Conservation (phyloP, 208 protist species). For the Tetramitus jugosus region DNA sequence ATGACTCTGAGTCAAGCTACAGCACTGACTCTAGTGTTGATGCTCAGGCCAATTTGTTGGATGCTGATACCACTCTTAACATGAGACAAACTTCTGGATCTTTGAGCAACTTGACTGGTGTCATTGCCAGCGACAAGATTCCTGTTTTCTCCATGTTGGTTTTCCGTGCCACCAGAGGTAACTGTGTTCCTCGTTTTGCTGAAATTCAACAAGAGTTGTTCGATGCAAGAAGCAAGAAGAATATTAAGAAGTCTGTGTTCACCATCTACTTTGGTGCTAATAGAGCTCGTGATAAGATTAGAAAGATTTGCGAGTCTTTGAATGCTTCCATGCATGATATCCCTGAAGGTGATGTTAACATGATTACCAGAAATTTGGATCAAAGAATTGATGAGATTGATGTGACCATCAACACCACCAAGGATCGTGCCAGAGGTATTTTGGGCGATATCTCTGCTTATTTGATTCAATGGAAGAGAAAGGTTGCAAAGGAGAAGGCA, state of each 20-base stretch:
- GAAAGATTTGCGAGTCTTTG: constrained; percentile 90
- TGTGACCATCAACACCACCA: constrained; percentile 39
- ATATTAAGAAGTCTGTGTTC: constrained; percentile 84
- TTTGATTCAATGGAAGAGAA: constrained; percentile 69
- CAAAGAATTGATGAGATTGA: constrained; percentile 19
- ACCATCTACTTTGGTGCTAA: constrained; percentile 92
- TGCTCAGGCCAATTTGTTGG: not conserved
- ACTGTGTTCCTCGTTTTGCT: constrained; percentile 79
- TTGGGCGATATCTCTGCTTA: constrained; percentile 59
- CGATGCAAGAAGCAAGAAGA: constrained; percentile 55
- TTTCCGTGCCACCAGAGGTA: constrained; percentile 88
- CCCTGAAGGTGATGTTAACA: constrained; percentile 56
- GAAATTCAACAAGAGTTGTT: constrained; percentile 77
- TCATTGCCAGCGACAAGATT: constrained; percentile 75
- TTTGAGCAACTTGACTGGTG: constrained; percentile 80
- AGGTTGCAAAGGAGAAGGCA: constrained; percentile 82
- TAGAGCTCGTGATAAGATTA: constrained; percentile 70
- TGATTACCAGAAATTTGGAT: not conserved
- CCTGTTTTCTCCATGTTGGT: constrained; percentile 78
- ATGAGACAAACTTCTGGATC: not conserved
- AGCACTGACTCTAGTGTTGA: not conserved
- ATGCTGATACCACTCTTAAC: not conserved
- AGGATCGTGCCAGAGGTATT: constrained; percentile 42
- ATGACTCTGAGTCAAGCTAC: constrained; percentile 13
- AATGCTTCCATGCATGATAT: constrained; percentile 83